Conservation (phyloP, 441 rosid genomes). For the Gossypium trilobum region DNA sequence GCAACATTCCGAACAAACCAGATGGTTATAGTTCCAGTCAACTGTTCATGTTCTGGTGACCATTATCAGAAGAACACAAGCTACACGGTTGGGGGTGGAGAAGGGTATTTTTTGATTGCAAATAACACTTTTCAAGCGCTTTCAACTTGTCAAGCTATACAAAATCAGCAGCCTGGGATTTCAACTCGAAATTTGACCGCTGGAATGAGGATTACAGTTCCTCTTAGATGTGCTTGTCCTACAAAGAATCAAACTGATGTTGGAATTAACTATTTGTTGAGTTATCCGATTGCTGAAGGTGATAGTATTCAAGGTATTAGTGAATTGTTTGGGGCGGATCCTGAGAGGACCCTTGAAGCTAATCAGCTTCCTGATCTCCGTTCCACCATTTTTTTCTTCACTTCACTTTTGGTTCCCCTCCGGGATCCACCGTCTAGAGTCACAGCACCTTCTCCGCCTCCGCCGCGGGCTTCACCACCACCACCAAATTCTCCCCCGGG, state of each 20-base stretch:
- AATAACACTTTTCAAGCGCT: conserved; percentile 57
- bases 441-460: conserved; percentile 29
- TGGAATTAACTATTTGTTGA: conserved; percentile 41
- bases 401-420: conserved; percentile 59
- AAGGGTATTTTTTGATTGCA: conserved; percentile 31
- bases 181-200: not conserved
- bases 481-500: conserved; percentile 20
- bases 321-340: conserved; percentile 32
- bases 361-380: conserved; percentile 27
- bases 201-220: conserved; percentile 39
- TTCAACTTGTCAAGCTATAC: conserved; percentile 65
- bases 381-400: conserved; percentile 32
- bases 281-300: conserved; percentile 27
- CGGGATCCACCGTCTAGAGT: conserved; percentile 32
- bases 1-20: conserved; percentile 31
- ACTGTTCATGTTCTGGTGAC: conserved; percentile 57
- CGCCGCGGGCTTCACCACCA: conserved; percentile 20
- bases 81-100: conserved; percentile 29
- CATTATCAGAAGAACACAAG: conserved; percentile 46
- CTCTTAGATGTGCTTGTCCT: conserved; percentile 75
- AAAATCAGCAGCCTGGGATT: conserved; percentile 24
- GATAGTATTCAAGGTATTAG: conserved; percentile 28
- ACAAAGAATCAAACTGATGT: conserved; percentile 44
- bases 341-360: conserved; percentile 40
- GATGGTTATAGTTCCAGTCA: conserved; percentile 56